Base-by-base conservation (phyloP, 2,329 filamentous ascomycete genomes). In the Cercospora sp. region DNA sequence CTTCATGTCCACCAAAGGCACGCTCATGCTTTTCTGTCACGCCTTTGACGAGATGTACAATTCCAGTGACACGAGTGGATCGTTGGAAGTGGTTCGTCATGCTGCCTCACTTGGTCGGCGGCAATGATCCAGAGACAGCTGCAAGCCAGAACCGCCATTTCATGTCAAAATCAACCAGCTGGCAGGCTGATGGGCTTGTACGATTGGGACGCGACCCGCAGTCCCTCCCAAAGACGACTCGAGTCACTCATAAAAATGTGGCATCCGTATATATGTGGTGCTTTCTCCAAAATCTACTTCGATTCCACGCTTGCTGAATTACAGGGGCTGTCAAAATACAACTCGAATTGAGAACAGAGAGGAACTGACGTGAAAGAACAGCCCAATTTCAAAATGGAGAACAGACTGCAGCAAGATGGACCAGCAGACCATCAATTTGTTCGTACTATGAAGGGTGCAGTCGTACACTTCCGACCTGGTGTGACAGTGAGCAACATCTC, bases 401-500 rank as follows among this genome's bases (percentile, higher is more conserved):
- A 55, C 13, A 28, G 24, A 55, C 49, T 26, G 12, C 49, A 55
- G 49, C 49, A 55, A 55, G 49, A 26, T 16, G 10, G 9, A 16
- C 24, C 24, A 16, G 6, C 49, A 28, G 12, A 28, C 16, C 49
- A 28, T 7, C 49, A 55, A 28, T 40, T 5, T n/a, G 26, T 45
- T 10, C 59, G 37, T 24, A 26, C 37, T 6, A 45, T 61, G 18
- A 61, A 45, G 40, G 59, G 59, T 40, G 59, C 59, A 10, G 10
- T 40, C 10, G 59, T 61, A 26, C 59, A 40, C 37, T 61, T 61
- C 30, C 13, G 30, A 45, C 16, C 59, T 43, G 59, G 59, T 13
- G 59, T 26, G 21, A 26, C 12, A 40, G 59, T 61, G 32, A 18
- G 7, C 10, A 24, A 24, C 21, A 40, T 61, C 10, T 26, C 34